Conservation (phyloP, 164 flowering plant species). For the Vitis rupestris region DNA sequence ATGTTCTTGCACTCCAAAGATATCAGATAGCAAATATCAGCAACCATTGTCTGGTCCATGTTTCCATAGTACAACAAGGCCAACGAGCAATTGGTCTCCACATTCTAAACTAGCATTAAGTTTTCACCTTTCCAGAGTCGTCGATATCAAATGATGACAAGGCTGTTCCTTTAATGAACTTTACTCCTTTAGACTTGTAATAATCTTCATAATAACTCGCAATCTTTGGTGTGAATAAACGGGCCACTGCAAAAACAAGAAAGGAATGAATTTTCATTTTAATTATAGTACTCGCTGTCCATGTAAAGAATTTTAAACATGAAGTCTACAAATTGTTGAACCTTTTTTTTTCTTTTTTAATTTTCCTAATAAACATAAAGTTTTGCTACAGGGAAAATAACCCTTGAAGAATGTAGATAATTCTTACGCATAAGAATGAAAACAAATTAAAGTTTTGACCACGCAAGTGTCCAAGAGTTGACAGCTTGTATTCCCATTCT, state of each 20-base stretch:
- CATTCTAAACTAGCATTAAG: not conserved
- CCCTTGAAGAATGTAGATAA: no score
- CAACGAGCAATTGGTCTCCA: not conserved
- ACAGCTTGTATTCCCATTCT: no score
- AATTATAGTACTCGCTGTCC: not conserved
- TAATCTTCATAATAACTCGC: constrained; percentile 82
- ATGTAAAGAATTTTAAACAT: not conserved
- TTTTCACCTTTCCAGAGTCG: constrained; percentile 68
- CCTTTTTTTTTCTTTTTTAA: no score
- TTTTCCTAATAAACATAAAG: no score
- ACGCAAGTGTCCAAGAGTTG: no score
- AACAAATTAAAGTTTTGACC: no score
- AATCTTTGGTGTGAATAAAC: constrained; percentile 82
- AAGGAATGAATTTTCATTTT: not conserved
- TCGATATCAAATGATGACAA: constrained; percentile 83
- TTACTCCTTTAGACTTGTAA: constrained; percentile 85
- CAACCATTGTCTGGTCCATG: not conserved
- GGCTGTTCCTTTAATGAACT: constrained; percentile 84
- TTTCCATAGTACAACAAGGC: not conserved
- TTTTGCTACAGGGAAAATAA: no score
- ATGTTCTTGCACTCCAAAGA: not conserved
- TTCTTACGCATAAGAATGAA: no score
- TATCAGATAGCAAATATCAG: not conserved
- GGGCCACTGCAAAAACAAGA: constrained; percentile 66
- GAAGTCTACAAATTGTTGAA: no score